Evolutionary conservation across 1,139 yeast genomes (phyloP), one percentile per base, ranked within the genome.

Genomic region (Debaryomyces subglobosus): DNA sequence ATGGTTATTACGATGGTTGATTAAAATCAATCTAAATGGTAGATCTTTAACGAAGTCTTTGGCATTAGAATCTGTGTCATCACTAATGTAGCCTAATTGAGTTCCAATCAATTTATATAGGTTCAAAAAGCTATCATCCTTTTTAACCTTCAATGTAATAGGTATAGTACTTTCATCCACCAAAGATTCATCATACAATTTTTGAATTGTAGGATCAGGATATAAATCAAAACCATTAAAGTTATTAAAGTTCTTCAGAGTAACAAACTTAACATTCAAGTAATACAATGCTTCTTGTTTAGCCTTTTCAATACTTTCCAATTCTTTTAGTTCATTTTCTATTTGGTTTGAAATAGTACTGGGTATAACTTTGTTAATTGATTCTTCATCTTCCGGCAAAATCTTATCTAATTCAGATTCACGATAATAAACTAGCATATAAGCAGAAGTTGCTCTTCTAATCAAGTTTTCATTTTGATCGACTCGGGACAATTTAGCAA

Each of bases 391-490:
- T 0, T 78, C 81, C 6, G 84, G 84, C 51, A 94, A 74, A 16
- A 92, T 77, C 8, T 77, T 78, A 3, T 74, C 75, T 43, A 85
- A 68, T 36, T 79, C 80, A 6, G 79, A 70, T 61, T 88, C 85
- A 47, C 96, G 81, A 54, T 92, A 81, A 64, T 94, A 94, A 3
- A 94, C 99, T 70, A 94, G 80, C 99, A 94, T 94, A 64, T 94
- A 94, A 3, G 99, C 99, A 44, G 96, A 89, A 0, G 97, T 91
- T 42, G 89, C 94, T 47, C 96, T 82, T 57, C 90, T 81, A 16
- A 85, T 68, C 47, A 83, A 71, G 56, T 85, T 84, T 46, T 79
- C 86, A 55, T 82, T 85, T 51, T 82, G 86, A 55, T 85, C 88
- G 18, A 69, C 68, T 57, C 86, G 77, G 0, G 85, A 68, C 68